These are phyloP conservation scores for Mycena sanguinolenta DNA, from an alignment of 768 basidiomycete genomes.

Conservation along the genomic window DNA sequence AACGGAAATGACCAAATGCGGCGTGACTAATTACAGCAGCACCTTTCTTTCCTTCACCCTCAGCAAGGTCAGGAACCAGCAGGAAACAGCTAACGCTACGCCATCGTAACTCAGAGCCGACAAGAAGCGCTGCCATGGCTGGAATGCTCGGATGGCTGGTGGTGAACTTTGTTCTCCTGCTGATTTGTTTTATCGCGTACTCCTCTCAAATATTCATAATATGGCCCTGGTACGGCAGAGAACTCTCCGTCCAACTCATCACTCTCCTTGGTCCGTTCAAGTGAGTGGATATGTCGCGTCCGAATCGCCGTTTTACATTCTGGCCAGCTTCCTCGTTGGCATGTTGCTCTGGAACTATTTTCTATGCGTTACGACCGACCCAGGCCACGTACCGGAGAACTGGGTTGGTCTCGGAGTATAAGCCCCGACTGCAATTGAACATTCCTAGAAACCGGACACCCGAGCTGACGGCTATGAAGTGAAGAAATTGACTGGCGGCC, in stretches of 20 bases:
- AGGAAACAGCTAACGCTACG: too few species aligned
- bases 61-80: too few species aligned
- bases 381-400: slow-evolving; percentile 81
- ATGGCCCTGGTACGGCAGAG: slow-evolving; percentile 92
- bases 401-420: slow-evolving; percentile 70
- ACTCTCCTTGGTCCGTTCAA: slow-evolving; percentile 91
- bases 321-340: slow-evolving; percentile 74
- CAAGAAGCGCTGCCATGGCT: slow-evolving; percentile 48
- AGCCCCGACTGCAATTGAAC: slow-evolving; percentile 10
- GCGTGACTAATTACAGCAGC: too few species aligned
- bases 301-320: slow-evolving; percentile 19
- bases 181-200: slow-evolving; percentile 91
- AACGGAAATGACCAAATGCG: not conserved
- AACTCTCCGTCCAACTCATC: slow-evolving; percentile 79
- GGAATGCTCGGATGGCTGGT: slow-evolving; percentile 69
- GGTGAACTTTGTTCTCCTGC: slow-evolving; percentile 75
- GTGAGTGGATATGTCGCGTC: slow-evolving; percentile 58
- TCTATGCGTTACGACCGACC: slow-evolving; percentile 85
- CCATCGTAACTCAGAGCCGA: too few species aligned
- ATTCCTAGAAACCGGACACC: slow-evolving; percentile 78
- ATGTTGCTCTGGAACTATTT: slow-evolving; percentile 92
- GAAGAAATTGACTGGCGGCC: slow-evolving; percentile 86
- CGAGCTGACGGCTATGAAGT: slow-evolving; percentile 86
- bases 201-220: slow-evolving; percentile 92
- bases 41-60: not conserved